Conservation (phyloP, 2,329 filamentous ascomycete genomes). For the Calonectria pseudoturangicola region DNA sequence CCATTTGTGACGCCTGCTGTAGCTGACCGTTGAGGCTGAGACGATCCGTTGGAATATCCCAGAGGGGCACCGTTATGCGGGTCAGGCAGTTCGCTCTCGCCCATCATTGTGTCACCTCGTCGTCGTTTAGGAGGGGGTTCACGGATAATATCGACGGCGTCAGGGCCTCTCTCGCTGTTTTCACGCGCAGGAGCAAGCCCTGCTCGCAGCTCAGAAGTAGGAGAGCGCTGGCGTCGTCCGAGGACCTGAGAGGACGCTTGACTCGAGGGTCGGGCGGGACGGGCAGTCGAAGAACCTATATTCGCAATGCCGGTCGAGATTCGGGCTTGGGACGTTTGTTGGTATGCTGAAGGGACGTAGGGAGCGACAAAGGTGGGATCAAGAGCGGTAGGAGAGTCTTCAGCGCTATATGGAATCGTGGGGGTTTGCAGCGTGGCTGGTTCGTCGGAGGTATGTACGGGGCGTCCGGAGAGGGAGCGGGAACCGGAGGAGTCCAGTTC, state of each 20-base stretch:
- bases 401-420: slow-evolving; percentile 68
- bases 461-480: slow-evolving; percentile 58
- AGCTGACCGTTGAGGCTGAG: slow-evolving; percentile 48
- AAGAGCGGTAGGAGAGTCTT: slow-evolving; percentile 61
- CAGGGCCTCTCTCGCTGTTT: slow-evolving; percentile 46
- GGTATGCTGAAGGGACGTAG: slow-evolving; percentile 39
- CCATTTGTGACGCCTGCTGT: slow-evolving; percentile 65
- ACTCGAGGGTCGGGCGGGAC: slow-evolving; percentile 50
- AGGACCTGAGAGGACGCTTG: slow-evolving; percentile 64
- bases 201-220: slow-evolving; percentile 57
- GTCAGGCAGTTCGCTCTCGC: slow-evolving; percentile 70
- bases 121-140: slow-evolving; percentile 67
- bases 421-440: slow-evolving; percentile 75
- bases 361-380: slow-evolving; percentile 43
- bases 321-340: slow-evolving; percentile 51
- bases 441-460: slow-evolving; percentile 75
- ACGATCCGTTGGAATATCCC: slow-evolving; percentile 65
- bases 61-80: slow-evolving; percentile 74
- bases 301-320: slow-evolving; percentile 60
- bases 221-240: slow-evolving; percentile 73
- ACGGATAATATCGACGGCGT: slow-evolving; percentile 41
- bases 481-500: slow-evolving; percentile 63
- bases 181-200: slow-evolving; percentile 56
- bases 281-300: slow-evolving; percentile 63
- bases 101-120: slow-evolving; percentile 78